These are phyloP conservation scores for Xylaria curta DNA, from an alignment of 495 filamentous ascomycete genomes.

Conservation along the genomic window DNA sequence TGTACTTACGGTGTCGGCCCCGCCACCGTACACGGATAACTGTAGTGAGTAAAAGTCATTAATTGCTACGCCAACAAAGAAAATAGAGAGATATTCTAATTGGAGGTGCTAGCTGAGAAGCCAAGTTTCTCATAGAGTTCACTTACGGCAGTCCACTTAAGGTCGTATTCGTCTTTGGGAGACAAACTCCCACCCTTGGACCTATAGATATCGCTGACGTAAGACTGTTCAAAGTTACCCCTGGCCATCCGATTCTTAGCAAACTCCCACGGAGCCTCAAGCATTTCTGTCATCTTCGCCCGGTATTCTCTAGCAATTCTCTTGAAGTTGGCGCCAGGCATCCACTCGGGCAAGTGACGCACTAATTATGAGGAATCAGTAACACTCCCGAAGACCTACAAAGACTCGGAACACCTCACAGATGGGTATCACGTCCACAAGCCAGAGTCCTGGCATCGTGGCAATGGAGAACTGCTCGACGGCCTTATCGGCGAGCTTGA, in stretches of 20 bases:
- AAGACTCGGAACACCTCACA: background rate
- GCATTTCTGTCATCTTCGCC: constrained; percentile 27
- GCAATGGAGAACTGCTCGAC: constrained; percentile 42
- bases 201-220: constrained; percentile 34
- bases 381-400: background rate
- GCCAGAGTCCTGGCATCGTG: constrained; percentile 47
- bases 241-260: constrained; percentile 45
- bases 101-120: background rate
- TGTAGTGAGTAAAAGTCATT: constrained; percentile 3
- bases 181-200: constrained; percentile 37
- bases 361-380: constrained; percentile 26
- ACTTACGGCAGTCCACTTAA: constrained; percentile 48
- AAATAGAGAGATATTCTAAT: background rate
- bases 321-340: constrained; percentile 53
- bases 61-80: background rate
- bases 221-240: constrained; percentile 39
- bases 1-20: constrained; percentile 45
- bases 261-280: constrained; percentile 47
- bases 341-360: constrained; percentile 50
- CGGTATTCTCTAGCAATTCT: constrained; percentile 39
- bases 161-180: constrained; percentile 21
- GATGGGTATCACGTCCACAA: constrained; percentile 52
- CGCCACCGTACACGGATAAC: constrained; percentile 48
- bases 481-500: constrained; percentile 45
- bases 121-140: background rate